Conservation (phyloP, 345 rosid species). For the Balakata baccata region DNA sequence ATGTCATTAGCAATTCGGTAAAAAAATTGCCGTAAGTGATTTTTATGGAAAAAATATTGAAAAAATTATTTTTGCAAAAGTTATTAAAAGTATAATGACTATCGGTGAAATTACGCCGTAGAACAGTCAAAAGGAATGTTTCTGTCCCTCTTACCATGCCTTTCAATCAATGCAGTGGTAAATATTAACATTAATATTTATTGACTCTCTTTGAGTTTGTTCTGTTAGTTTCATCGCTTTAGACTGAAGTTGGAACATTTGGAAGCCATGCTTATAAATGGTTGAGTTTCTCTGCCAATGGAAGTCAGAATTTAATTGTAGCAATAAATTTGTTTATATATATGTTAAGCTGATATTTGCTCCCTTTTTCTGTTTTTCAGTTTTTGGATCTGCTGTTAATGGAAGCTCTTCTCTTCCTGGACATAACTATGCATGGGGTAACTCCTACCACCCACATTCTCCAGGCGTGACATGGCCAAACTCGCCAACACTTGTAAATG, state of each 20-base stretch:
- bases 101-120: no score
- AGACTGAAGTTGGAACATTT: background rate
- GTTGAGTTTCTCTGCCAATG: background rate
- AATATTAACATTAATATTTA: constrained; percentile 1
- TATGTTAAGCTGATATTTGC: constrained; percentile 11
- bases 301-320: background rate
- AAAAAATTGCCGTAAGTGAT: no score
- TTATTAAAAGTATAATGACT: no score
- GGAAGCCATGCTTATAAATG: background rate
- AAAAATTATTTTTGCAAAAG: no score
- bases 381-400: constrained; percentile 67
- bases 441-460: constrained; percentile 60
- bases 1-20: no score
- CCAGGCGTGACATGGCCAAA: constrained; percentile 74
- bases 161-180: background rate
- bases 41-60: no score
- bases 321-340: background rate
- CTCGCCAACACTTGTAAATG: constrained; percentile 70
- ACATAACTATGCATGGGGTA: constrained; percentile 60
- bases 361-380: constrained; percentile 30
- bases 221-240: constrained; percentile 14
- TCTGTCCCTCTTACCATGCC: background rate
- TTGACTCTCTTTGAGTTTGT: constrained; percentile 11
- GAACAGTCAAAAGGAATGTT: background rate
- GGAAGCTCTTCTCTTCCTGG: constrained; percentile 60